Conservation (phyloP, 2,329 filamentous ascomycete species). For the Fusarium marasasianum region DNA sequence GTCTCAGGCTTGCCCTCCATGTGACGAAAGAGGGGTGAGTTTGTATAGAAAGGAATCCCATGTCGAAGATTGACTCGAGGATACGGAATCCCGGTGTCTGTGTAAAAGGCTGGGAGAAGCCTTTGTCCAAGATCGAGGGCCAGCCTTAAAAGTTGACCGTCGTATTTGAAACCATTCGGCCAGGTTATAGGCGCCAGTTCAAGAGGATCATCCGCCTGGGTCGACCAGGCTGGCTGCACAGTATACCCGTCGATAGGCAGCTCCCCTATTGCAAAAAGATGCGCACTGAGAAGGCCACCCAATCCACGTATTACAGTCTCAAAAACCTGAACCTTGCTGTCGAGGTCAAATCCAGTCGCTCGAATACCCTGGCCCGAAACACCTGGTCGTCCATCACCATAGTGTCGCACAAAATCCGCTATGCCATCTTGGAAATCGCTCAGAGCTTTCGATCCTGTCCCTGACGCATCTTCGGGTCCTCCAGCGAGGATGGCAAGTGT, state of each 20-base stretch:
- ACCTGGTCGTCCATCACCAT: conserved; percentile 83
- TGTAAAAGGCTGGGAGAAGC: conserved; percentile 91
- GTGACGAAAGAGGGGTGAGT: conserved; percentile 78
- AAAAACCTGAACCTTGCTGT: conserved; percentile 98
- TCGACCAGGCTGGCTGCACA: conserved; percentile 52
- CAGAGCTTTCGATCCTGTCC: conserved; percentile 61
- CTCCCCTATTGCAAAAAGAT: conserved; percentile 91
- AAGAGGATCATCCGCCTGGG: conserved; percentile 52
- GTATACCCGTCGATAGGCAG: conserved; percentile 85
- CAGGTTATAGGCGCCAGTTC: conserved; percentile 70
- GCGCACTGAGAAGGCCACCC: conserved; percentile 89
- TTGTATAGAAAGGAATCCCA: conserved; percentile 91
- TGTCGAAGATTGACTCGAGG: conserved; percentile 91
- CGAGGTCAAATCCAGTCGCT: conserved; percentile 86
- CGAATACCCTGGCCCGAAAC: conserved; percentile 75
- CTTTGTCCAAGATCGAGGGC: conserved; percentile 86
- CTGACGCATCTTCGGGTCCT: conserved; percentile 59
- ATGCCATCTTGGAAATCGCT: conserved; percentile 84
- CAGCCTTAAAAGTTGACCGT: conserved; percentile 89
- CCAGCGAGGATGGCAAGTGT: conserved; percentile 93
- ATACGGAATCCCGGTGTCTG: conserved; percentile 90
- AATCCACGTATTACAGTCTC: conserved; percentile 96
- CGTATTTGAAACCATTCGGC: conserved; percentile 81
- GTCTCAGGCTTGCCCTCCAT: conserved; percentile 50
- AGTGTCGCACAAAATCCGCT: conserved; percentile 77